Evolutionary conservation across 345 rosid genomes (phyloP).

Genomic region (Populus simonii): DNA sequence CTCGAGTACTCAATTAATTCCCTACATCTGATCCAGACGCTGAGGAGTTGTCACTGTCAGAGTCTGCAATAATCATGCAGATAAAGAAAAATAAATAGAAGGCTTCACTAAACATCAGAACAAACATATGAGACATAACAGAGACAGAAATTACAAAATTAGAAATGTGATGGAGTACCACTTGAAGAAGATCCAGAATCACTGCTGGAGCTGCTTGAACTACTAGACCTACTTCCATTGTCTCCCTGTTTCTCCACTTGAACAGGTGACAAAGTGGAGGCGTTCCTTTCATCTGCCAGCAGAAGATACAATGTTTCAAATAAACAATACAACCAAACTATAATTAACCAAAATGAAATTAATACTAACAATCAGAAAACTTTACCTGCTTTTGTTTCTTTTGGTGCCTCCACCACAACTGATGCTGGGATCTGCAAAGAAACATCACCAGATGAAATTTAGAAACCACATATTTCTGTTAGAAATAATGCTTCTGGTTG

Average conservation of each 20-base stretch:
- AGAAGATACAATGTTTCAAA: constrained; percentile 9
- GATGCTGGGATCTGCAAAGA: constrained; percentile 51
- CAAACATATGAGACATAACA: not conserved
- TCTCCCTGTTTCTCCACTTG: constrained; percentile 57
- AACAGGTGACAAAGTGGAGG: constrained; percentile 45
- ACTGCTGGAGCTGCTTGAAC: constrained; percentile 97
- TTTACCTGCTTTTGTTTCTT: constrained; percentile 63
- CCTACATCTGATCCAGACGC: constrained; percentile 81
- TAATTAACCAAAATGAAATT: not conserved
- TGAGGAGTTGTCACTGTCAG: constrained; percentile 89
- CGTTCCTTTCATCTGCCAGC: constrained; percentile 53
- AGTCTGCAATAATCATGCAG: constrained; percentile 50
- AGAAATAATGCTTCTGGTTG: not conserved
- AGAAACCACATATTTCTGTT: not conserved
- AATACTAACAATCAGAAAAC: not conserved
- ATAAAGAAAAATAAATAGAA: not conserved
- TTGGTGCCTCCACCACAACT: constrained; percentile 42
- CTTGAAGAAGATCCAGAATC: constrained; percentile 95
- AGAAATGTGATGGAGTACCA: constrained; percentile 43
- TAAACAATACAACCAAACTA: constrained; percentile 12
- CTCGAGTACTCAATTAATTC: constrained; percentile 34
- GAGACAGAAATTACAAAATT: not conserved
- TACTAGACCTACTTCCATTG: constrained; percentile 75
- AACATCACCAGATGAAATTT: not conserved
- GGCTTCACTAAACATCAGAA: not conserved